phyloP scores from a whole-genome alignment of 208 protist genomes.

The Acanthamoeba royreba region DNA sequence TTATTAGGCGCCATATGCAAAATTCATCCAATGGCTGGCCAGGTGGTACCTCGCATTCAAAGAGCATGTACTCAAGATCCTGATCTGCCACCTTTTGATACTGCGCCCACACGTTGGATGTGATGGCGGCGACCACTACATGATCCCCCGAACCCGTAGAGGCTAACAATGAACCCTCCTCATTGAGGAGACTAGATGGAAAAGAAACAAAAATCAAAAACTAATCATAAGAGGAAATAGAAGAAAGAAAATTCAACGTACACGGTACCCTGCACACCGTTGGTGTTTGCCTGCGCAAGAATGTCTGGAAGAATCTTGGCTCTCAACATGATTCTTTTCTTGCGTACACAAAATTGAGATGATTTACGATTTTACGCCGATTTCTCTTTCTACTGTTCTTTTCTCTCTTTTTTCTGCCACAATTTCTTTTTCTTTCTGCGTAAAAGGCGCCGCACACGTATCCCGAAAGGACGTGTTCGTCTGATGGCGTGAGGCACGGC shows the following conservation, averaged over 20 bases:
- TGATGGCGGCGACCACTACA: not conserved
- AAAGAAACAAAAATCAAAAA: not conserved
- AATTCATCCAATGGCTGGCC: too few species aligned
- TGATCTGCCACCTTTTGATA: not conserved
- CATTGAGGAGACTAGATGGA: not conserved
- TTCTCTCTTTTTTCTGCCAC: not conserved
- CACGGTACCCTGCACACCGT: slow-evolving; percentile 17
- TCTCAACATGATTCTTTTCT: not conserved
- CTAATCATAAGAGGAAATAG: not conserved
- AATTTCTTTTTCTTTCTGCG: too few species aligned
- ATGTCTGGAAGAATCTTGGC: not conserved
- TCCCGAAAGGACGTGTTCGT: too few species aligned
- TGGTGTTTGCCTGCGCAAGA: slow-evolving; percentile 32
- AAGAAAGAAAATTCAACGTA: not conserved
- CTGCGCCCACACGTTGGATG: slow-evolving; percentile 16
- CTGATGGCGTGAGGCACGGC: too few species aligned
- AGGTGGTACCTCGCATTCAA: not conserved
- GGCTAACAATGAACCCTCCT: not conserved
- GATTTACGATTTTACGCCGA: not conserved
- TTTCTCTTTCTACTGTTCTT: not conserved
- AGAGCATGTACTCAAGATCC: slow-evolving; percentile 28
- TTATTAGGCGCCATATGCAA: too few species aligned
- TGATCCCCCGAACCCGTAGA: not conserved
- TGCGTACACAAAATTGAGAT: too few species aligned
- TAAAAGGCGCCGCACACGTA: too few species aligned